phyloP scores from a whole-genome alignment of 192 early-diverging fungal species.

The Backusella australiensis region DNA sequence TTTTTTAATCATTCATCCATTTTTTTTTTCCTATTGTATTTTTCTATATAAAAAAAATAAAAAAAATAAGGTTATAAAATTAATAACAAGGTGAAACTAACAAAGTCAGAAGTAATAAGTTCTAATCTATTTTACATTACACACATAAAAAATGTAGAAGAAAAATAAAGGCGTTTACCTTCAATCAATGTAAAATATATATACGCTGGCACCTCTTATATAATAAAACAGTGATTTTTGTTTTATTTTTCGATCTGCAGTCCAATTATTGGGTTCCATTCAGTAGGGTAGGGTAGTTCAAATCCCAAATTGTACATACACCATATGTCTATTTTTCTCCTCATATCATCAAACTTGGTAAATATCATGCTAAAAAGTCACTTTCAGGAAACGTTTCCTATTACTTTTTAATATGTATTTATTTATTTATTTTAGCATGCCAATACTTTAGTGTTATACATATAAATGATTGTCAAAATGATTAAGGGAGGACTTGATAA shows the following conservation, averaged over 20 bases:
- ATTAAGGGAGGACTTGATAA: not conserved
- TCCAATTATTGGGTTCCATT: not conserved
- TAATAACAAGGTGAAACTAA: not conserved
- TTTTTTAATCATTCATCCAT: too few species aligned
- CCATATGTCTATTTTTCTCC: not conserved
- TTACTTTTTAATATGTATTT: not conserved
- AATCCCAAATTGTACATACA: not conserved
- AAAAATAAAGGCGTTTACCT: not conserved
- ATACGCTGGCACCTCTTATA: not conserved
- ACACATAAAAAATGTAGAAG: not conserved
- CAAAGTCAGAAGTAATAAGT: not conserved
- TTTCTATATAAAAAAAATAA: too few species aligned
- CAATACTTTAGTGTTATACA: not conserved
- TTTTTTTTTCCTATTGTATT: too few species aligned
- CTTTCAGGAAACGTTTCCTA: constrained; percentile 1
- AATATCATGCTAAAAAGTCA: not conserved
- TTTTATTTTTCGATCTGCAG: not conserved
- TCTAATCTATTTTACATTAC: too few species aligned
- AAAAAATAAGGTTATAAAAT: too few species aligned
- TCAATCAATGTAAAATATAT: not conserved
- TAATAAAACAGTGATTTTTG: not conserved
- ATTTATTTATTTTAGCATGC: not conserved
- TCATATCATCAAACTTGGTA: not conserved
- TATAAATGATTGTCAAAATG: not conserved
- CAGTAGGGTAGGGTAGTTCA: not conserved